Evolutionary conservation across 306 rosid species (phyloP).

Genomic region (Lathyrus aphaca): DNA sequence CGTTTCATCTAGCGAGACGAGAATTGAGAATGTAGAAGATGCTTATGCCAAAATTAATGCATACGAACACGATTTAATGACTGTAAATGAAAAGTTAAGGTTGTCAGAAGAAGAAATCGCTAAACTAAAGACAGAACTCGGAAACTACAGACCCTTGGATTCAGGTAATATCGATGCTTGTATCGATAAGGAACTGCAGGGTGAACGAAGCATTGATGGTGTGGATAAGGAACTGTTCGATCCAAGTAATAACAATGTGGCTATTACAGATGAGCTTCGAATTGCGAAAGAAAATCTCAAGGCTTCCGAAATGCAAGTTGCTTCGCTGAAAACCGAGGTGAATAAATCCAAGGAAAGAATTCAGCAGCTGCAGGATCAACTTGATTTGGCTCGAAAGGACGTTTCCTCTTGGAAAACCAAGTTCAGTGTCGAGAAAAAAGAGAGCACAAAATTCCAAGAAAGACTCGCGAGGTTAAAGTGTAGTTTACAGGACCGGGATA

Average conservation of each 20-base stretch:
- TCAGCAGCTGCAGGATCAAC: constrained; percentile 63
- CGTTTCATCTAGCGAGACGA: constrained; percentile 45
- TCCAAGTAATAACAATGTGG: constrained; percentile 42
- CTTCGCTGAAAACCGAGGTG: constrained; percentile 57
- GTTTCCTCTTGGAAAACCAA: constrained; percentile 62
- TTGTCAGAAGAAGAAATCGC: constrained; percentile 60
- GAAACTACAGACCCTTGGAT: constrained; percentile 39
- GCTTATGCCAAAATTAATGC: constrained; percentile 49
- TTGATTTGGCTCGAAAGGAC: constrained; percentile 69
- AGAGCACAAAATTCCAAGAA: constrained; percentile 75
- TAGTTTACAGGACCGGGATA: constrained; percentile 79
- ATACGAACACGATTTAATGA: constrained; percentile 66
- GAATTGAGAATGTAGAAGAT: constrained; percentile 53
- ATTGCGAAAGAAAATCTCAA: constrained; percentile 57
- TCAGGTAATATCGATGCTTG: constrained; percentile 33
- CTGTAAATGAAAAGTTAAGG: constrained; percentile 59
- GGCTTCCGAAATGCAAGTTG: constrained; percentile 62
- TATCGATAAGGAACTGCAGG: constrained; percentile 21
- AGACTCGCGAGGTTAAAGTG: constrained; percentile 66
- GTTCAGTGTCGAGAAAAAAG: constrained; percentile 73
- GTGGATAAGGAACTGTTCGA: constrained; percentile 41
- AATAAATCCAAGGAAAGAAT: constrained; percentile 58
- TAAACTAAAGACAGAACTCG: constrained; percentile 62
- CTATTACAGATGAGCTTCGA: constrained; percentile 59
- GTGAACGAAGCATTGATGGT: constrained; percentile 38